Evolutionary conservation across 495 filamentous ascomycete species (phyloP).

Genomic region (Oleoguttula mirabilis): DNA sequence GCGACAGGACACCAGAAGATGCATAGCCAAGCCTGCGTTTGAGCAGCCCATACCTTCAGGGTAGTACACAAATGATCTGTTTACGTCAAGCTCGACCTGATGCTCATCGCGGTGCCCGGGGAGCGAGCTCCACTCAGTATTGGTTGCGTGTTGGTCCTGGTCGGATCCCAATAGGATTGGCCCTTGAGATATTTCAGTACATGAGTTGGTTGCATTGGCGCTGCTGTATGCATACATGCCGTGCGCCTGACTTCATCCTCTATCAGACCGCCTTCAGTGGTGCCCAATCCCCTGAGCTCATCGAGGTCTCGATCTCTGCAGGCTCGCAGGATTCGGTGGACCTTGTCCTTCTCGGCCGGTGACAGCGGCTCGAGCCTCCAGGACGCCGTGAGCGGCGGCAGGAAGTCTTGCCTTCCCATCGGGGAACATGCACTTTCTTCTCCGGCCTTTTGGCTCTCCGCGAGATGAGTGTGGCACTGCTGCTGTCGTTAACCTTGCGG

Average conservation of each 20-base stretch:
- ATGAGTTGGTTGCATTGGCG: not conserved
- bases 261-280: slow-evolving; percentile 62
- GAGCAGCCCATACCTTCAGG: slow-evolving; percentile 59
- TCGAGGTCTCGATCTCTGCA: slow-evolving; percentile 53
- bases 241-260: slow-evolving; percentile 65
- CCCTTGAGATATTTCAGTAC: slow-evolving; percentile 40
- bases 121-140: slow-evolving; percentile 39
- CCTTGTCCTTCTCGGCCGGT: slow-evolving; percentile 7
- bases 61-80: slow-evolving; percentile 96
- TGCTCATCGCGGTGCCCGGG: slow-evolving; percentile 69
- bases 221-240: slow-evolving; percentile 55
- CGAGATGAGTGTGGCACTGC: too few species aligned
- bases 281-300: slow-evolving; percentile 52
- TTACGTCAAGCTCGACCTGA: slow-evolving; percentile 81
- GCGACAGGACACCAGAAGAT: too few species aligned
- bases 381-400: slow-evolving; percentile 9
- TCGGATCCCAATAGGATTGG: slow-evolving; percentile 60
- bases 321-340: slow-evolving; percentile 45
- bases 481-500: too few species aligned
- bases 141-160: slow-evolving; percentile 16
- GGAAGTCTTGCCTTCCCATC: too few species aligned
- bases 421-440: too few species aligned
- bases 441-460: too few species aligned
- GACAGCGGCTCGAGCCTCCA: slow-evolving; percentile 29
- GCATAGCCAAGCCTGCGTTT: too few species aligned